phyloP scores from a whole-genome alignment of 148 eudicot species.

The Silene conica region DNA sequence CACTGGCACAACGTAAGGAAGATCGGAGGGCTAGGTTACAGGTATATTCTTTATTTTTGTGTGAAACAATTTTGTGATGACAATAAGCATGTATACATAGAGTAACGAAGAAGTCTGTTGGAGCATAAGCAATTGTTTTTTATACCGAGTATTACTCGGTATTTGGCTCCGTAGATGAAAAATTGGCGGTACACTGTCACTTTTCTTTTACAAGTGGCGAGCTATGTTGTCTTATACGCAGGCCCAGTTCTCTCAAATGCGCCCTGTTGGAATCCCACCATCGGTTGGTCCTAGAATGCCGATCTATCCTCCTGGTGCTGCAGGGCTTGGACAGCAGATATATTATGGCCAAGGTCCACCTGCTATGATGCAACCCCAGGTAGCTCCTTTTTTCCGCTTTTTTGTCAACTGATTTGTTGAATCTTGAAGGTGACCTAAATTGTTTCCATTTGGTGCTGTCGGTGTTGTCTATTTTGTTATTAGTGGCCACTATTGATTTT shows the following conservation, averaged over 20 bases:
- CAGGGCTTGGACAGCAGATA: conserved; percentile 83
- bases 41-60: conserved; percentile 35
- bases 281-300: conserved; percentile 82
- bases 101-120: no score
- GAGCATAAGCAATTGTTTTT: no score
- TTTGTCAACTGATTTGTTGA: background rate
- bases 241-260: conserved; percentile 87
- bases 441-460: background rate
- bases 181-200: background rate
- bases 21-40: conserved; percentile 82
- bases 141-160: no score
- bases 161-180: background rate
- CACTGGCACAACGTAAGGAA: conserved; percentile 88
- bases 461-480: background rate
- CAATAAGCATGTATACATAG: no score
- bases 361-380: conserved; percentile 78
- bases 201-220: background rate
- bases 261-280: conserved; percentile 64
- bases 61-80: background rate
- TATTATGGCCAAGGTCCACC: conserved; percentile 85
- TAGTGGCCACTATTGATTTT: background rate
- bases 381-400: conserved; percentile 15
- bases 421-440: background rate
- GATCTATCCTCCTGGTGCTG: conserved; percentile 76
- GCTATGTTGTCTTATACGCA: conserved; percentile 23